A percentile compares a stretch with the other conserved stretches of the same genome.
These are phyloP conservation scores for Juglanconis sp. DNA, from an alignment of 2,329 filamentous ascomycete species.

Conservation along the genomic window DNA sequence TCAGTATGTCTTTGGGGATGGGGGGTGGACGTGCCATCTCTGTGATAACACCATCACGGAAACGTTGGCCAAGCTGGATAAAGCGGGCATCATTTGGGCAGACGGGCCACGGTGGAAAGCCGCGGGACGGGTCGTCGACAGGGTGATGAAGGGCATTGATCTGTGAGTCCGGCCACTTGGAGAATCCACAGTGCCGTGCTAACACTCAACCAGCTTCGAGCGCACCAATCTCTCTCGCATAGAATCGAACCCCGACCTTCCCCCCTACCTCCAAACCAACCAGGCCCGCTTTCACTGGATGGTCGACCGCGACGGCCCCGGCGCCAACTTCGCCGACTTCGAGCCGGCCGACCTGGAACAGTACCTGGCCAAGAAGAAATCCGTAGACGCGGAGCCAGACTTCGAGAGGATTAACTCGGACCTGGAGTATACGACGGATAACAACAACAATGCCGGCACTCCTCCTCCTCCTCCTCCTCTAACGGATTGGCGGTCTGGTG, in stretches of 20 bases:
- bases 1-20: constrained; percentile 34
- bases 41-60: constrained; percentile 41
- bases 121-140: constrained; percentile 35
- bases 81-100: constrained; percentile 42
- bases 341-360: constrained; percentile 3
- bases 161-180: constrained; percentile 33
- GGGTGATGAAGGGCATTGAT: constrained; percentile 40
- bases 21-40: constrained; percentile 44
- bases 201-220: constrained; percentile 20
- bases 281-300: constrained; percentile 33
- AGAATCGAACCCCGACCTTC: constrained; percentile 39
- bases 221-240: constrained; percentile 25
- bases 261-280: constrained; percentile 35
- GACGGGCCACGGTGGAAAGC: constrained; percentile 39
- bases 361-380: constrained; percentile 13
- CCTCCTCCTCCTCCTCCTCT: background rate
- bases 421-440: constrained; percentile 6
- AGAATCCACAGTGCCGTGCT: constrained; percentile 17
- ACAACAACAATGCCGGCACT: background rate
- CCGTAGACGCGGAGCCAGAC: constrained; percentile 13
- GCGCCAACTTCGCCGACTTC: constrained; percentile 36
- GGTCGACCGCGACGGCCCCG: constrained; percentile 35
- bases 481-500: background rate
- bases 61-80: constrained; percentile 30
- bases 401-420: constrained; percentile 3